phyloP scores from a whole-genome alignment of 2,329 filamentous ascomycete genomes.

The Akanthomyces muscarius region DNA sequence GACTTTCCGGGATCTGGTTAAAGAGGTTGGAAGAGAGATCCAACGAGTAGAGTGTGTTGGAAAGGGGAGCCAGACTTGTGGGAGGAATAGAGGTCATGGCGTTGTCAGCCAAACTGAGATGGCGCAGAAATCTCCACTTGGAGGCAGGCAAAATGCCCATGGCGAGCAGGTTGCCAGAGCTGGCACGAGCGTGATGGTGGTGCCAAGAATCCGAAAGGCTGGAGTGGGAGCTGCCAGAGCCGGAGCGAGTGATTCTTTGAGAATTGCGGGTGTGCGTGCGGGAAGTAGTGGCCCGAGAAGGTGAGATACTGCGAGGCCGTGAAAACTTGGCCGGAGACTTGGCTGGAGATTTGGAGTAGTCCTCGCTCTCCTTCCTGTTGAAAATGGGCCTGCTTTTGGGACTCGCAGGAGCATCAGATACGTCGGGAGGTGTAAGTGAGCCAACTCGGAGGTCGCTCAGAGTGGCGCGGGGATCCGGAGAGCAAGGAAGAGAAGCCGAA shows the following conservation, averaged over 20 bases:
- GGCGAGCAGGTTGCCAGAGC: slow-evolving; percentile 71
- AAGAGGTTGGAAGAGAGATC: slow-evolving; percentile 93
- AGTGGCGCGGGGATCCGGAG: slow-evolving; percentile 46
- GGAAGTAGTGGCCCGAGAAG: slow-evolving; percentile 69
- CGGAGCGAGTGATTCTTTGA: slow-evolving; percentile 77
- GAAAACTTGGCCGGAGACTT: slow-evolving; percentile 41
- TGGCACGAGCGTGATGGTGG: slow-evolving; percentile 57
- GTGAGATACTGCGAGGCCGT: slow-evolving; percentile 74
- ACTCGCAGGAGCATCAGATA: slow-evolving; percentile 39
- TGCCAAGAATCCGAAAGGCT: slow-evolving; percentile 63
- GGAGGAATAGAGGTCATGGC: slow-evolving; percentile 75
- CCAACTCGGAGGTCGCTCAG: slow-evolving; percentile 52
- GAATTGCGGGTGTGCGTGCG: slow-evolving; percentile 65
- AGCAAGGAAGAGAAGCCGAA: slow-evolving; percentile 66
- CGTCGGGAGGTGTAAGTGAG: slow-evolving; percentile 54
- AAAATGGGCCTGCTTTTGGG: slow-evolving; percentile 40
- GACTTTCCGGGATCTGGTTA: slow-evolving; percentile 86
- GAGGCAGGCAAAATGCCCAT: slow-evolving; percentile 71
- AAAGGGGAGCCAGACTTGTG: slow-evolving; percentile 72
- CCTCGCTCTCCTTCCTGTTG: slow-evolving; percentile 45
- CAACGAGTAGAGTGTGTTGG: slow-evolving; percentile 84
- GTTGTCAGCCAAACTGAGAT: slow-evolving; percentile 90
- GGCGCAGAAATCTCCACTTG: slow-evolving; percentile 93
- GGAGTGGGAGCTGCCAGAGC: slow-evolving; percentile 90
- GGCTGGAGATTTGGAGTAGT: slow-evolving; percentile 37